Percentiles rank a stretch among this genome's conserved stretches.
Conservation (phyloP, 1,284 basidiomycete genomes). For the Apiotrichum montevideense region DNA sequence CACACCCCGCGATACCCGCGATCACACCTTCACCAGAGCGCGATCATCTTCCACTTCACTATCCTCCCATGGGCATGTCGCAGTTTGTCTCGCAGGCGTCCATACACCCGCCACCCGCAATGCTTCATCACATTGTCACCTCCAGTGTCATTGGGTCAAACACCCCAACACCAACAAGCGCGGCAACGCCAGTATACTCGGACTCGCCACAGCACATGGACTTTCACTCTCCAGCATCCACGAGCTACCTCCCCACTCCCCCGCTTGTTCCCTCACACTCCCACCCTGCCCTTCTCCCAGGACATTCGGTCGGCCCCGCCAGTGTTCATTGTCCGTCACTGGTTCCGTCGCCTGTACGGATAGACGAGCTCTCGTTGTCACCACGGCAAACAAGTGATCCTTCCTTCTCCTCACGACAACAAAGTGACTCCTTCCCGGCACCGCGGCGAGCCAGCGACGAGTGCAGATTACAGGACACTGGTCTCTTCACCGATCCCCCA, state of each 20-base stretch:
- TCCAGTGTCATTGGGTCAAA: background rate
- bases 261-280: background rate
- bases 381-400: too few relatives aligned
- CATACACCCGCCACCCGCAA: background rate
- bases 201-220: background rate
- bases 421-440: background rate
- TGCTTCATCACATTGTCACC: background rate
- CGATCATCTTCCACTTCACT: background rate
- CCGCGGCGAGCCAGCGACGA: background rate
- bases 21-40: background rate
- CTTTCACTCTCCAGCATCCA: constrained; percentile 5
- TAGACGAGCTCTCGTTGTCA: background rate
- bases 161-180: background rate
- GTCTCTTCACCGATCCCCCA: background rate
- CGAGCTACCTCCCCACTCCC: constrained; percentile 4
- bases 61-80: background rate
- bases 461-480: background rate
- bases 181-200: background rate
- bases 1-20: background rate
- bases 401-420: background rate
- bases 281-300: background rate
- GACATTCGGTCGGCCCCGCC: background rate
- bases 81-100: background rate
- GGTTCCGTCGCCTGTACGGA: background rate
- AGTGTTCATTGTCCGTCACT: background rate